Percentiles rank a stretch among this genome's conserved stretches.
phyloP scores from a whole-genome alignment of 169 alveolate genomes.

The Blepharisma undulans region DNA sequence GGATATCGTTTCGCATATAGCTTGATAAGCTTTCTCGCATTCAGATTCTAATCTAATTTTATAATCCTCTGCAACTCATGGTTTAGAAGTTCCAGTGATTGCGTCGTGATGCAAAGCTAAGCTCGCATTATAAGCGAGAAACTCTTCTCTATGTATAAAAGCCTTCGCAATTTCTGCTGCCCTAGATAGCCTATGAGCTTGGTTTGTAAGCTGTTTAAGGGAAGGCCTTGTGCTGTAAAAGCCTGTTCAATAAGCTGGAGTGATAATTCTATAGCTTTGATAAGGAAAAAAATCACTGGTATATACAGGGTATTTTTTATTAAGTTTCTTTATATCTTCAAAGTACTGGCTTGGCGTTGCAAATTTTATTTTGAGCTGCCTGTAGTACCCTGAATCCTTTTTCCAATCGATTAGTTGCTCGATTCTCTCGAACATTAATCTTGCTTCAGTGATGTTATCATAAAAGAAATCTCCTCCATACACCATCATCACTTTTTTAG shows the following conservation, averaged over 20 bases:
- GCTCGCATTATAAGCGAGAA: conserved; percentile 26
- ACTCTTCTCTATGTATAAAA: neutral
- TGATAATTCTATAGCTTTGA: conserved; percentile 44
- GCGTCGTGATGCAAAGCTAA: conserved; percentile 73
- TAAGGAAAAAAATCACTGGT: conserved; percentile 78
- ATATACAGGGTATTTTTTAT: neutral
- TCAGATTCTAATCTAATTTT: neutral
- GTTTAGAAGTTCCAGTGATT: conserved; percentile 66
- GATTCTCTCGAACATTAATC: neutral
- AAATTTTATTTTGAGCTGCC: neutral
- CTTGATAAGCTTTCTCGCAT: neutral
- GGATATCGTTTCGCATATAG: neutral
- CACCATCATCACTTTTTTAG: neutral
- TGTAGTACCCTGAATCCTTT: neutral
- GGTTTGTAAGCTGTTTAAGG: neutral
- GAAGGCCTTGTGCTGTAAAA: conserved; percentile 66
- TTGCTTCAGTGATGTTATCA: neutral
- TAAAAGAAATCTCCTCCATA: conserved; percentile 9
- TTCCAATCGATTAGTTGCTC: neutral
- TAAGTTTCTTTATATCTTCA: conserved; percentile 14
- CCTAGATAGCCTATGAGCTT: neutral
- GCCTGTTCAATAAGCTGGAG: conserved; percentile 71
- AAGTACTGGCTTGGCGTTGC: conserved; percentile 59
- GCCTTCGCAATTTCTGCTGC: neutral
- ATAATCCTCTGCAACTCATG: conserved; percentile 51